phyloP scores from a whole-genome alignment of 345 rosid species.

The Noccaea bulbosa region DNA sequence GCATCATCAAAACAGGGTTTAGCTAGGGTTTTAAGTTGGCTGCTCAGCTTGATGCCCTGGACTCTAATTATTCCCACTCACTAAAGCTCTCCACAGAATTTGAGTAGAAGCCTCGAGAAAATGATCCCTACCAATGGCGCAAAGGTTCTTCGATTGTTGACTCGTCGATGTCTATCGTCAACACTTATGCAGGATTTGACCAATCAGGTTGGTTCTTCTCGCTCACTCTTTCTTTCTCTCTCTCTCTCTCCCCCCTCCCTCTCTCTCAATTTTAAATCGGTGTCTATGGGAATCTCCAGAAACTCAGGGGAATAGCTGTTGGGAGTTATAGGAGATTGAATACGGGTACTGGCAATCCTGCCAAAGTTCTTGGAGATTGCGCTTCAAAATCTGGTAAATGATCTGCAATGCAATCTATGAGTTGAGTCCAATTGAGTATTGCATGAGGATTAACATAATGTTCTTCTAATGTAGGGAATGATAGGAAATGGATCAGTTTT shows the following conservation, averaged over 20 bases:
- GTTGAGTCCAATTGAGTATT: conserved; percentile 8
- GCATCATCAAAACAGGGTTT: conserved; percentile 39
- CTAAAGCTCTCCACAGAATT: background rate
- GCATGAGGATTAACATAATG: background rate
- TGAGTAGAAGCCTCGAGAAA: conserved; percentile 9
- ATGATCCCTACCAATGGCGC: conserved; percentile 74
- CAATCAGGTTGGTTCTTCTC: conserved; percentile 44
- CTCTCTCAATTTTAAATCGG: background rate
- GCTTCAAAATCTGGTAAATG: conserved; percentile 47
- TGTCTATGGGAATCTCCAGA: conserved; percentile 46
- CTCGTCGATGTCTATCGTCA: conserved; percentile 56
- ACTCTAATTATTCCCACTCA: background rate
- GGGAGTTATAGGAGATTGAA: conserved; percentile 56
- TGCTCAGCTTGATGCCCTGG: conserved; percentile 1
- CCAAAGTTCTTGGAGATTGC: conserved; percentile 39
- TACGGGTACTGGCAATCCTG: conserved; percentile 43
- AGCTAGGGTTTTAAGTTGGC: conserved; percentile 45
- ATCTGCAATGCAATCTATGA: conserved; percentile 7
- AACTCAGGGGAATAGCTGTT: conserved; percentile 38
- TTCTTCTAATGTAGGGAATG: conserved; percentile 25
- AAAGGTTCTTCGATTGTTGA: conserved; percentile 55
- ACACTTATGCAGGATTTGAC: conserved; percentile 40
- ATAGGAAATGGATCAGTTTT: conserved; percentile 52
- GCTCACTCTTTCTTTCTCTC: background rate
- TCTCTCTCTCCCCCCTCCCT: background rate